Evolutionary conservation across 306 rosid species (phyloP).

Genomic region (Cotoneaster glaucophyllus): DNA sequence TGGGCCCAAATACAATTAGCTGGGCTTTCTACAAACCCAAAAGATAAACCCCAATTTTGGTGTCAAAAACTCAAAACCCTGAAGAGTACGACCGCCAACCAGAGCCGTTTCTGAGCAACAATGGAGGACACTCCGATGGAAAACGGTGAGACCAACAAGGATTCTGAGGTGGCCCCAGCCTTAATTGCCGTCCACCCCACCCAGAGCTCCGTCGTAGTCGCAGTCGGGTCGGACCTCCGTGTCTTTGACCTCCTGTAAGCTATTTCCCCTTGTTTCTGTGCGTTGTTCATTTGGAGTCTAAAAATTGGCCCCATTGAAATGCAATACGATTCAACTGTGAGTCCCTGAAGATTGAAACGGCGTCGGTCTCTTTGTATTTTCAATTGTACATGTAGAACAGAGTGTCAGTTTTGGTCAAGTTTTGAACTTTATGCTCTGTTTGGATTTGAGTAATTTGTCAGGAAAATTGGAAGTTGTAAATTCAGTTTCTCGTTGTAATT

Average conservation of each 20-base stretch:
- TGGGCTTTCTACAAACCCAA: neutral
- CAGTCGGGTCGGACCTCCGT: slow-evolving; percentile 81
- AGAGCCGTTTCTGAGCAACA: neutral
- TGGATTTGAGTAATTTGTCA: neutral
- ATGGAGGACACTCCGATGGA: slow-evolving; percentile 39
- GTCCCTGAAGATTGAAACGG: neutral
- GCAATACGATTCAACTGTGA: neutral
- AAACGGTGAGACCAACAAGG: slow-evolving; percentile 49
- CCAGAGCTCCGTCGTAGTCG: slow-evolving; percentile 50
- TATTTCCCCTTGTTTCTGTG: neutral
- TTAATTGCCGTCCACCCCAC: slow-evolving; percentile 68
- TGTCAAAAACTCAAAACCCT: slow-evolving; percentile 1
- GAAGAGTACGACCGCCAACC: neutral
- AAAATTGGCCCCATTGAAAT: neutral
- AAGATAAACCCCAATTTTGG: neutral
- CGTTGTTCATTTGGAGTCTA: neutral
- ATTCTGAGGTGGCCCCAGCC: slow-evolving; percentile 73
- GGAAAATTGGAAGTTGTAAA: neutral
- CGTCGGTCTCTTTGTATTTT: neutral
- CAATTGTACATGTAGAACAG: neutral
- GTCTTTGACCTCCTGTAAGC: slow-evolving; percentile 69
- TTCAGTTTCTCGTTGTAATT: neutral
- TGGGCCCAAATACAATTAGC: neutral
- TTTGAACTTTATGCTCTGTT: neutral
- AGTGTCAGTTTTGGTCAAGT: neutral